phyloP scores from a whole-genome alignment of 2,329 filamentous ascomycete species.

The Penicillium sclerotiorum region DNA sequence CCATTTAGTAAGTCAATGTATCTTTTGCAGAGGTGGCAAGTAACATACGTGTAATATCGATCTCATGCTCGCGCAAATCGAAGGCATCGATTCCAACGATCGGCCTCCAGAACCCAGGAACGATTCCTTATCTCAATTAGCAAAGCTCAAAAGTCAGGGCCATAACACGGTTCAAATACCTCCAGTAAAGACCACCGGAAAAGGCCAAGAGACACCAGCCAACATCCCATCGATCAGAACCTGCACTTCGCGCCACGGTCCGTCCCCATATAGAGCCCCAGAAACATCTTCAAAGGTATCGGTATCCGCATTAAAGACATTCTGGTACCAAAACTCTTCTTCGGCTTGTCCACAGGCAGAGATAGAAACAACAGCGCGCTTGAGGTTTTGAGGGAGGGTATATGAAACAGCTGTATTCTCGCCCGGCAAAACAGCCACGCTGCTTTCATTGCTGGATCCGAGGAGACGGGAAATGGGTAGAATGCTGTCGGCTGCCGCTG shows the following conservation, averaged over 20 bases:
- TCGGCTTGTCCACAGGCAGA: slow-evolving; percentile 2
- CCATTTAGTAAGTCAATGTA: background rate
- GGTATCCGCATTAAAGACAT: background rate
- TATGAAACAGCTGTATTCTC: background rate
- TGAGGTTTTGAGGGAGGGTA: background rate
- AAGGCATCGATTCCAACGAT: slow-evolving; percentile 2
- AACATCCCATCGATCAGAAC: slow-evolving; percentile 1
- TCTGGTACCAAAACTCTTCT: slow-evolving; percentile 3
- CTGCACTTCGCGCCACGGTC: background rate
- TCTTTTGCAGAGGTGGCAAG: background rate
- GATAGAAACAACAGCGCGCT: background rate
- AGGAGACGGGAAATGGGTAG: background rate
- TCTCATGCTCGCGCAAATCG: slow-evolving; percentile 1
- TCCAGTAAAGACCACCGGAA: background rate
- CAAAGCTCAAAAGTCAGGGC: background rate
- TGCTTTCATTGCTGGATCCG: slow-evolving; percentile 1
- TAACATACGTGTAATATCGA: background rate
- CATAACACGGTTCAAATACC: background rate
- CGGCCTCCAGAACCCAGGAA: background rate
- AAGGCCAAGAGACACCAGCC: slow-evolving; percentile 2
- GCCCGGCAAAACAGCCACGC: background rate
- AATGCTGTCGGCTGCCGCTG: background rate
- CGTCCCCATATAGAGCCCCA: background rate
- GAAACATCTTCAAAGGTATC: background rate
- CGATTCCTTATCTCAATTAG: background rate